These are phyloP conservation scores for Penicillium taxi DNA, from an alignment of 495 filamentous ascomycete genomes.

Conservation along the genomic window DNA sequence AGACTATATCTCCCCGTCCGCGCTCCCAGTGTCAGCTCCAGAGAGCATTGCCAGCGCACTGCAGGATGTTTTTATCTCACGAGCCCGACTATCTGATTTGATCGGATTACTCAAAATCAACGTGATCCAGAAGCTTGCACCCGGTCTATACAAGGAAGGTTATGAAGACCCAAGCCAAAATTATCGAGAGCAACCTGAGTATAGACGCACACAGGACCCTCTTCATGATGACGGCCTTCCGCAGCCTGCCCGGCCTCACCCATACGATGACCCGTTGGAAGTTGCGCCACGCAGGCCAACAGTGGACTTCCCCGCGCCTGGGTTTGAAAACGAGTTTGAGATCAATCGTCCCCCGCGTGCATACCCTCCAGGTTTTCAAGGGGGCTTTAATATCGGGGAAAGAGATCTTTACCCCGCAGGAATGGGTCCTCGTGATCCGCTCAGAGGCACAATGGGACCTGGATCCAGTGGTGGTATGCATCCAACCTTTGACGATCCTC, in stretches of 20 bases:
- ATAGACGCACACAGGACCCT: constrained; percentile 38
- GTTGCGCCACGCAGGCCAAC: constrained; percentile 54
- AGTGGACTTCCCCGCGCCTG: constrained; percentile 78
- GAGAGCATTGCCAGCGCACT: constrained; percentile 41
- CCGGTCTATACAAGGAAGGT: constrained; percentile 64
- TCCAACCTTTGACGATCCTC: constrained; percentile 86
- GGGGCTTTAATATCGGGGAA: constrained; percentile 62
- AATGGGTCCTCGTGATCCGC: constrained; percentile 74
- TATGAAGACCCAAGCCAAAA: constrained; percentile 51
- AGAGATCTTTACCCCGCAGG: constrained; percentile 84
- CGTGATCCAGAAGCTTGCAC: constrained; percentile 73
- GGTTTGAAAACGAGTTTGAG: constrained; percentile 91
- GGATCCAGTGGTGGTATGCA: constrained; percentile 84
- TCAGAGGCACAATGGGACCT: constrained; percentile 55
- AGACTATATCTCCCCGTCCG: constrained; percentile 64
- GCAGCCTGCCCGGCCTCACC: constrained; percentile 55
- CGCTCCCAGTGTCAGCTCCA: constrained; percentile 45
- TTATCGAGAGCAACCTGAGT: constrained; percentile 15
- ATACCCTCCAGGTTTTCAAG: constrained; percentile 30
- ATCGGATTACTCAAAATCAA: constrained; percentile 60
- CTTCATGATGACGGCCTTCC: constrained; percentile 46
- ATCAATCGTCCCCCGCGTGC: constrained; percentile 60
- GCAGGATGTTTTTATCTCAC: constrained; percentile 64
- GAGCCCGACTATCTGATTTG: constrained; percentile 57
- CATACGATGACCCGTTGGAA: constrained; percentile 61